Conservation (phyloP, 139 green algal species). For the Cymbomonas tetramitiformis region DNA sequence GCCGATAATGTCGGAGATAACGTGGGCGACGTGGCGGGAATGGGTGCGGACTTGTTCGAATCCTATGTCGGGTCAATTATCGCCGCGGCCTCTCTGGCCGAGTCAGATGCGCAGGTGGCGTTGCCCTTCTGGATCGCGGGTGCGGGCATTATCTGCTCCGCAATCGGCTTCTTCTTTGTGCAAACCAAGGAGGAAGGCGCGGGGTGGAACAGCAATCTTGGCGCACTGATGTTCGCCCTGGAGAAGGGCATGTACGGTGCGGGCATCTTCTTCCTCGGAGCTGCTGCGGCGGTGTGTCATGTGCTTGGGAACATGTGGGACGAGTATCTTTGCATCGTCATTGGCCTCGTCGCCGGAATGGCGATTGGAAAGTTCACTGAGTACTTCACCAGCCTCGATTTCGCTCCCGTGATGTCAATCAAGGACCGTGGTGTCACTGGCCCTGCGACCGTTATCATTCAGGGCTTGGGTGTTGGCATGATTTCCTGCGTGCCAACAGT, state of each 20-base stretch:
- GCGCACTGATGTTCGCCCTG: no score
- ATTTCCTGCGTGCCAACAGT: slow-evolving; percentile 20
- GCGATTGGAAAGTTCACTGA: slow-evolving; percentile 27
- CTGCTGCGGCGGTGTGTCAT: no score
- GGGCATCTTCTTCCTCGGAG: no score
- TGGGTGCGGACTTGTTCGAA: slow-evolving; percentile 47
- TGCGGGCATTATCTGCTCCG: slow-evolving; percentile 27
- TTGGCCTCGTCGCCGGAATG: slow-evolving; percentile 24
- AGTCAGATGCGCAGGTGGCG: slow-evolving; percentile 20
- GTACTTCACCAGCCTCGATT: slow-evolving; percentile 34
- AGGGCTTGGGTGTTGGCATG: slow-evolving; percentile 27
- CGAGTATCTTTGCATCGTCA: no score
- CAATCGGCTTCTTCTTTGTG: slow-evolving; percentile 31
- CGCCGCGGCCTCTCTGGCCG: slow-evolving; percentile 24
- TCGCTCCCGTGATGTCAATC: slow-evolving; percentile 28
- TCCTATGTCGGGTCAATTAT: slow-evolving; percentile 33
- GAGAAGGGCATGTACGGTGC: no score
- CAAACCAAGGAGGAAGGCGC: slow-evolving; percentile 28
- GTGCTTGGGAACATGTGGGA: no score
- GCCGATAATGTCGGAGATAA: slow-evolving; percentile 52
- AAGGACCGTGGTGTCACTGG: slow-evolving; percentile 11
- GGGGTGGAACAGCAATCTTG: no score
- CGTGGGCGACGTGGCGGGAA: slow-evolving; percentile 46
- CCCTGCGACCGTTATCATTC: slow-evolving; percentile 26
- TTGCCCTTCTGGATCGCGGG: slow-evolving; percentile 34